phyloP scores from a whole-genome alignment of 2,329 filamentous ascomycete genomes.

The Ambrosiella cleistominuta region DNA sequence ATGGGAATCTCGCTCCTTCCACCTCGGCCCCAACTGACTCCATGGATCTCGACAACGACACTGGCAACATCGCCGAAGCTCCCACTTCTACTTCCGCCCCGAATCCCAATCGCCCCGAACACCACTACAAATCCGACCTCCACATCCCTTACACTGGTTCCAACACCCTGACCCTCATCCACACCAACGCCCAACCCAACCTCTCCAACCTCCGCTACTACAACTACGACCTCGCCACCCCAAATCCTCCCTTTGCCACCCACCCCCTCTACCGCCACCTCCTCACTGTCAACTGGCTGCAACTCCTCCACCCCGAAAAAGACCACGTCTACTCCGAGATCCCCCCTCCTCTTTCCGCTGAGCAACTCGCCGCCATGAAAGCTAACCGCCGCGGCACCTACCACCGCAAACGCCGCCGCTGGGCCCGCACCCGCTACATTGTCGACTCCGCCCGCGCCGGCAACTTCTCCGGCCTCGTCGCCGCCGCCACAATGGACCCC shows the following conservation, averaged over 20 bases:
- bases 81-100: not conserved
- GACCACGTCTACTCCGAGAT: constrained; percentile 57
- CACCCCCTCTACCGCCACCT: constrained; percentile 75
- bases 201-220: constrained; percentile 80
- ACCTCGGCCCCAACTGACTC: not conserved
- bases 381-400: constrained; percentile 68
- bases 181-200: constrained; percentile 73
- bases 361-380: constrained; percentile 54
- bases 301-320: constrained; percentile 58
- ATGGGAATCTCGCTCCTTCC: not conserved
- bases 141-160: constrained; percentile 48
- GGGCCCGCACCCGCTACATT: constrained; percentile 52
- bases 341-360: constrained; percentile 40
- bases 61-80: not conserved
- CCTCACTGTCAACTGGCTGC: constrained; percentile 76
- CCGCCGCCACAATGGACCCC: constrained; percentile 70
- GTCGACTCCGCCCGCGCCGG: constrained; percentile 60
- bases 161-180: constrained; percentile 67
- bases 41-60: not conserved
- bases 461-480: constrained; percentile 65
- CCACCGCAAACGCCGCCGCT: constrained; percentile 74
- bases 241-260: constrained; percentile 35
- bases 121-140: constrained; percentile 27
- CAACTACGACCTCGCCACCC: constrained; percentile 56
- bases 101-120: constrained; percentile 4